Evolutionary conservation across 1,284 basidiomycete species (phyloP).

Genomic region (Sporisorium scitamineum): DNA sequence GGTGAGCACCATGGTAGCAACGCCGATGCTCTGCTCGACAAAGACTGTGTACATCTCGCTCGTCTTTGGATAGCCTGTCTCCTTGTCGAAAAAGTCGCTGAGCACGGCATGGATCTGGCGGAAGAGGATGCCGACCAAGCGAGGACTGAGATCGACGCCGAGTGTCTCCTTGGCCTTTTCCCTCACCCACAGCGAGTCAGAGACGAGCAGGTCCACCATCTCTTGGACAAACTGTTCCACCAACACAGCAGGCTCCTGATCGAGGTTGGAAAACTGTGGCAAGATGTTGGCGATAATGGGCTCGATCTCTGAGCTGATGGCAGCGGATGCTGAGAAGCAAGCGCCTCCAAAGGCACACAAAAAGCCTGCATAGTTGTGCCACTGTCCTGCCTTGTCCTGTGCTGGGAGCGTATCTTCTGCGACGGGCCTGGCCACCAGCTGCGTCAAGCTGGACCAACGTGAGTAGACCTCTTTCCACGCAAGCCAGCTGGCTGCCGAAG

Average conservation of each 20-base stretch:
- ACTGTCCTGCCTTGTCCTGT: slow-evolving; percentile 72
- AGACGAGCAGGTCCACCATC: slow-evolving; percentile 66
- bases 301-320: slow-evolving; percentile 26
- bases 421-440: slow-evolving; percentile 40
- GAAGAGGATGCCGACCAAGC: slow-evolving; percentile 61
- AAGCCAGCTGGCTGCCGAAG: slow-evolving; percentile 77
- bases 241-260: slow-evolving; percentile 40
- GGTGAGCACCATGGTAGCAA: slow-evolving; percentile 57
- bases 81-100: slow-evolving; percentile 66
- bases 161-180: slow-evolving; percentile 67
- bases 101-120: slow-evolving; percentile 63
- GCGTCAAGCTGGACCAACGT: slow-evolving; percentile 74
- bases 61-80: slow-evolving; percentile 57
- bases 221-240: slow-evolving; percentile 62
- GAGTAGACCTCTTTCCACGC: slow-evolving; percentile 85
- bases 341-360: slow-evolving; percentile 81
- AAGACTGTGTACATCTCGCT: slow-evolving; percentile 65
- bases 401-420: slow-evolving; percentile 75
- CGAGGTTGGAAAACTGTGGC: slow-evolving; percentile 33
- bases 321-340: slow-evolving; percentile 69
- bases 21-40: slow-evolving; percentile 65
- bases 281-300: slow-evolving; percentile 26
- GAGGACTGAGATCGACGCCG: slow-evolving; percentile 55
- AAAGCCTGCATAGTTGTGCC: slow-evolving; percentile 88
- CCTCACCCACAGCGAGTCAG: slow-evolving; percentile 65